Evolutionary conservation across 2,329 filamentous ascomycete genomes (phyloP).

Genomic region (Samsoniella hepiali): DNA sequence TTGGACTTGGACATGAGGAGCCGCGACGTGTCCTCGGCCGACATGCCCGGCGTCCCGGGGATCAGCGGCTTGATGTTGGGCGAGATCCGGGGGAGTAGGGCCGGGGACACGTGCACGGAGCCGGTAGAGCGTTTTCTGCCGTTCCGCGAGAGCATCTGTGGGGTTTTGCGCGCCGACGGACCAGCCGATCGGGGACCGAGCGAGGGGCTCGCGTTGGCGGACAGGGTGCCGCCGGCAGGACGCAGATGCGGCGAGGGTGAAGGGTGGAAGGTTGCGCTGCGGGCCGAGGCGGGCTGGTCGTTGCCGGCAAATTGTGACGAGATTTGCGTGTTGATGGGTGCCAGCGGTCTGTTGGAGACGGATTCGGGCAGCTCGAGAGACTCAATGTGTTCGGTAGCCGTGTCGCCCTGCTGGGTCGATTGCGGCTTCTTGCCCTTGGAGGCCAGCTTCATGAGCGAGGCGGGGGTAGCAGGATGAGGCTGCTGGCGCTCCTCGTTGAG

Average conservation of each 20-base stretch:
- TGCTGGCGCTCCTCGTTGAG: slow-evolving; percentile 31
- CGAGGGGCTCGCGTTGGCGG: slow-evolving; percentile 66
- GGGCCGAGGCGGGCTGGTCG: slow-evolving; percentile 41
- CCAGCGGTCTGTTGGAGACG: slow-evolving; percentile 33
- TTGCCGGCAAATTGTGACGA: slow-evolving; percentile 33
- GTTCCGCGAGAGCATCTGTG: slow-evolving; percentile 53
- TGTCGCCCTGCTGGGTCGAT: slow-evolving; percentile 38
- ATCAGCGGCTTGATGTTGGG: slow-evolving; percentile 91
- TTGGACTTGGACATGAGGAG: slow-evolving; percentile 93
- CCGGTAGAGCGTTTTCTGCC: slow-evolving; percentile 70
- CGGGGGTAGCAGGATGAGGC: slow-evolving; percentile 73
- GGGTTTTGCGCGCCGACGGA: slow-evolving; percentile 50
- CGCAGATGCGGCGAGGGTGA: slow-evolving; percentile 49
- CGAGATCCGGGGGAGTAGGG: slow-evolving; percentile 82
- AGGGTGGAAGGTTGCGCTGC: slow-evolving; percentile 48
- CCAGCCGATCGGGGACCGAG: slow-evolving; percentile 50
- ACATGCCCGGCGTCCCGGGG: slow-evolving; percentile 54
- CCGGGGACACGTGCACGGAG: slow-evolving; percentile 79
- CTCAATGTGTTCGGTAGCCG: slow-evolving; percentile 52
- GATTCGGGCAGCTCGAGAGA: slow-evolving; percentile 71
- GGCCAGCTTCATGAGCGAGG: slow-evolving; percentile 78
- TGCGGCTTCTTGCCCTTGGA: slow-evolving; percentile 50
- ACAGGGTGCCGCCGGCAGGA: slow-evolving; percentile 33
- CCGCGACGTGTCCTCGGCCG: slow-evolving; percentile 61
- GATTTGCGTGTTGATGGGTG: slow-evolving; percentile 42